A percentile compares a stretch with the other conserved stretches of the same genome.
Conservation (phyloP, 805 yeast species). For the Starmerella floricola region DNA sequence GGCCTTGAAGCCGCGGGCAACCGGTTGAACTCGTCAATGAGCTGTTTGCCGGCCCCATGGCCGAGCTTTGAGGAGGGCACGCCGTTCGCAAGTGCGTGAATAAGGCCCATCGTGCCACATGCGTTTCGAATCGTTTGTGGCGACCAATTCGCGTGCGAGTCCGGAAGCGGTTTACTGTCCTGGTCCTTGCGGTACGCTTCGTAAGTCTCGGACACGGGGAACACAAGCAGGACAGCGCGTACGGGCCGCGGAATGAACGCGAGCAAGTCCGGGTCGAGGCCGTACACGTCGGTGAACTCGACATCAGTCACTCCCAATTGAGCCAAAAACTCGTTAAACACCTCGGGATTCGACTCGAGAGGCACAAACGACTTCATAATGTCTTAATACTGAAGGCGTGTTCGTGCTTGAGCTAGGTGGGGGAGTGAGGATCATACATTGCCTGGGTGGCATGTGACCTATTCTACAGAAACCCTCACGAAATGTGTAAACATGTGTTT, state of each 20-base stretch:
- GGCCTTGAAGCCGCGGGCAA: slow-evolving; percentile 31
- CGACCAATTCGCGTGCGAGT: slow-evolving; percentile 50
- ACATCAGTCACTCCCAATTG: slow-evolving; percentile 53
- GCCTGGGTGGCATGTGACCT: too few species aligned
- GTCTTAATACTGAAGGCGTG: background rate
- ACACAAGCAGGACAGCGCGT: slow-evolving; percentile 60
- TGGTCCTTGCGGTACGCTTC: slow-evolving; percentile 39
- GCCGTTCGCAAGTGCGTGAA: slow-evolving; percentile 46
- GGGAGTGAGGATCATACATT: too few species aligned
- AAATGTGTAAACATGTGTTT: too few species aligned
- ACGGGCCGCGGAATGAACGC: slow-evolving; percentile 74
- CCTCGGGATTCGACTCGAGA: slow-evolving; percentile 77
- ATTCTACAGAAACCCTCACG: too few species aligned
- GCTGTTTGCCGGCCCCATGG: slow-evolving; percentile 22
- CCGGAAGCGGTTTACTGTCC: slow-evolving; percentile 27
- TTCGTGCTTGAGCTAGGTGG: too few species aligned
- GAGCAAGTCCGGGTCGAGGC: slow-evolving; percentile 74
- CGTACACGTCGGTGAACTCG: slow-evolving; percentile 69
- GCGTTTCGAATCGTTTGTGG: slow-evolving; percentile 77
- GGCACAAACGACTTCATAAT: slow-evolving; percentile 34
- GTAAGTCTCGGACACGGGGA: slow-evolving; percentile 60
- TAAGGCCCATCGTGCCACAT: slow-evolving; percentile 81
- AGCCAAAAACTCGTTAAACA: slow-evolving; percentile 58
- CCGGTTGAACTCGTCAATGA: slow-evolving; percentile 23
- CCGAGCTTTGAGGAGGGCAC: slow-evolving; percentile 25